These are phyloP conservation scores for Scedosporium aurantiacum DNA, from an alignment of 2,329 filamentous ascomycete genomes.

Conservation along the genomic window DNA sequence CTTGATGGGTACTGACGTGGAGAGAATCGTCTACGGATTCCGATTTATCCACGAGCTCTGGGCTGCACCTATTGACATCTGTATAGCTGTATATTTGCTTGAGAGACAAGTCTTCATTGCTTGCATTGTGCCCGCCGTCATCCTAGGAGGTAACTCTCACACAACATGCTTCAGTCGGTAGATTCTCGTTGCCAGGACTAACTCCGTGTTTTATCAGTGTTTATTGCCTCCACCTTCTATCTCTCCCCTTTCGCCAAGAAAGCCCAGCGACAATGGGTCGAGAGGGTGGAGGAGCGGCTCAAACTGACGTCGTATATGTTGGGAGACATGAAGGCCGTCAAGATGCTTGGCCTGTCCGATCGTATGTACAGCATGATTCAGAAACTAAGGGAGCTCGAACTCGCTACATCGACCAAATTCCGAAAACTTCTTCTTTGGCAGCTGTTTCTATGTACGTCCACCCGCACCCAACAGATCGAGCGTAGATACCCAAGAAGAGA, in stretches of 20 bases:
- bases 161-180: constrained; percentile 5
- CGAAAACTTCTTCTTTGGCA: constrained; percentile 15
- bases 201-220: background rate
- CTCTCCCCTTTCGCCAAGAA: constrained; percentile 27
- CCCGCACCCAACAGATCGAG: background rate
- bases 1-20: constrained; percentile 36
- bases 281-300: constrained; percentile 26
- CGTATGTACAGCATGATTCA: constrained; percentile 16
- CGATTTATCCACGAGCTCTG: constrained; percentile 27
- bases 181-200: no score
- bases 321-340: constrained; percentile 32
- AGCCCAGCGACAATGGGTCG: constrained; percentile 25
- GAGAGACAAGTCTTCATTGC: constrained; percentile 33
- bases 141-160: background rate
- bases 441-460: constrained; percentile 13
- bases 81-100: constrained; percentile 34
- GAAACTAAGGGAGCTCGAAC: constrained; percentile 17
- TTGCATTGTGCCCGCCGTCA: constrained; percentile 31
- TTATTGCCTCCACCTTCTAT: constrained; percentile 9
- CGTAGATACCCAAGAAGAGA: background rate
- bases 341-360: constrained; percentile 26
- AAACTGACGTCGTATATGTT: constrained; percentile 28
- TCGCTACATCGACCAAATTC: constrained; percentile 17
- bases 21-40: constrained; percentile 25
- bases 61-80: constrained; percentile 29